These are phyloP conservation scores for Solanum medicagineum DNA, from an alignment of 257 asterid genomes.

Conservation along the genomic window DNA sequence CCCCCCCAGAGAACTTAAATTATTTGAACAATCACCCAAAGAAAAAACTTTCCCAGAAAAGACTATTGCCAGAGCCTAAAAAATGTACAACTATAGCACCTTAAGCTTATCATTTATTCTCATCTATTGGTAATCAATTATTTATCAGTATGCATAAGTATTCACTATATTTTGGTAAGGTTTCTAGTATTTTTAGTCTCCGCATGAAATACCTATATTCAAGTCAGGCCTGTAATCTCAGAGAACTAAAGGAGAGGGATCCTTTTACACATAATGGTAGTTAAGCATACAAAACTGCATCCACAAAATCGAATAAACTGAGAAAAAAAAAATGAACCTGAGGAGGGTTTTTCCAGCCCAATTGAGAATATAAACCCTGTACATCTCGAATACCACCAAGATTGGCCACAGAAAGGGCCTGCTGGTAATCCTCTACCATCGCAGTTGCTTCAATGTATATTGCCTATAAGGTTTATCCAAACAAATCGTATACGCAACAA, in stretches of 20 bases:
- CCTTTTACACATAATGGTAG: background rate
- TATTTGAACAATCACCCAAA: background rate
- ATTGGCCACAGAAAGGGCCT: conserved; percentile 44
- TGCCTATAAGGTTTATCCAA: conserved; percentile 31
- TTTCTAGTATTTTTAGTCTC: background rate
- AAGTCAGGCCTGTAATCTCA: background rate
- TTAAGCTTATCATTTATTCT: background rate
- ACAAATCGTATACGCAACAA: background rate
- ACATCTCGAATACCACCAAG: background rate
- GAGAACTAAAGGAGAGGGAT: background rate
- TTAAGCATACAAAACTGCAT: background rate
- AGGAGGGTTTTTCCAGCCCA: conserved; percentile 64
- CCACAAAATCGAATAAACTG: background rate
- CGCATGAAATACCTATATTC: background rate
- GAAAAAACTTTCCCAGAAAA: background rate
- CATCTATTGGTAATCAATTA: background rate
- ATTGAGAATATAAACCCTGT: conserved; percentile 56
- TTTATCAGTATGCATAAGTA: too few relatives aligned
- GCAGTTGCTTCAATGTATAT: conserved; percentile 77
- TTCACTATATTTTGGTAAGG: too few relatives aligned
- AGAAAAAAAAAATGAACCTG: conserved; percentile 35
- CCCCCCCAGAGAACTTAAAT: background rate
- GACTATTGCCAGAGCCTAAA: background rate
- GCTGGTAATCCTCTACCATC: conserved; percentile 96
- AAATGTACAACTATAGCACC: background rate